Evolutionary conservation across 106 monocot species (phyloP), one percentile per base, ranked within the genome.

Genomic region (Apostasia ramifera): DNA sequence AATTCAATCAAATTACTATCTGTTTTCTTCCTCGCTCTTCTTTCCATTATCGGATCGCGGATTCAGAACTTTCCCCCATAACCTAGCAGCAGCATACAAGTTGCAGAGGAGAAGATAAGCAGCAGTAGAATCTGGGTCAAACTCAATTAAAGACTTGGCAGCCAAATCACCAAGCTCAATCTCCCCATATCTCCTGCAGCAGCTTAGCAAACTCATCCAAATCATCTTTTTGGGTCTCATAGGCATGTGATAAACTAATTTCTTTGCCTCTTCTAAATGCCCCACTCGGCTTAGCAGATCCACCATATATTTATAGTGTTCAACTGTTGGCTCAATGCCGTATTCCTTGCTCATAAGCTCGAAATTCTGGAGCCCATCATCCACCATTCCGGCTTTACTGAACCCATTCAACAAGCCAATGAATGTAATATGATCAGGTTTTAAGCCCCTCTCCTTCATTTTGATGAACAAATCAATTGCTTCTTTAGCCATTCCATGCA

Each of bases 321-420:
- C 66, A 0, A 74, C 46, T 6, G 56, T 58, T 13, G 74, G 74
- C 56, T 74, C 47, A 9, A 74, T 66, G 9, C 13, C 66, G 58
- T 66, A 66, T 48, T 48, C 48, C 37, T 46, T 57, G 5, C 56
- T 74, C 66, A 74, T 74, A 40, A 74, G 40, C 48, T 66, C 56
- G 13, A 74, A 74, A 66, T 56, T 57, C 46, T 40, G 13, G n/a
- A 40, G 74, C 5, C 74, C 74, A 47, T 74, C 74, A 48, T 74
- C 57, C 12, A 66, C 74, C 57, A 74, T 66, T 66, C 74, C 74
- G 4, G 66, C 66, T 66, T 74, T 66, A 48, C 74, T 74, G 57
- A 66, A 74, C 1, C 64, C 73, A 65, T 65, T 73, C 54, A 73
- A 55, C 42, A 74, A 54, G 56, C 74, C 66, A 49, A 66, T 39